A percentile compares a stretch with the other conserved stretches of the same genome.
phyloP scores from a whole-genome alignment of 306 rosid genomes.

The Cicer chorassanicum region DNA sequence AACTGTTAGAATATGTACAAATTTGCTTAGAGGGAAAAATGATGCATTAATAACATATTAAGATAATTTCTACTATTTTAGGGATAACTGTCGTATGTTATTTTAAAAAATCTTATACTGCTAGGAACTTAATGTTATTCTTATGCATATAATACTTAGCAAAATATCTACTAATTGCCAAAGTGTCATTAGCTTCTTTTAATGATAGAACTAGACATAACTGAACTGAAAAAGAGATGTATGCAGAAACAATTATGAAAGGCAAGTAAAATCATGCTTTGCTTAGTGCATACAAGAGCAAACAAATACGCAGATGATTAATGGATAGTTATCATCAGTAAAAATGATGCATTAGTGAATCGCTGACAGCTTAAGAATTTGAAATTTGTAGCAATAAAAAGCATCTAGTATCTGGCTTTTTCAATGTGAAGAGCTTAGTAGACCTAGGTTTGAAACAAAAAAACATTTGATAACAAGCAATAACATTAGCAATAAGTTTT shows the following conservation, averaged over 20 bases:
- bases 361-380: not conserved
- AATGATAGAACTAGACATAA: slow-evolving; percentile 31
- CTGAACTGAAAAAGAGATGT: slow-evolving; percentile 11
- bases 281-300: slow-evolving; percentile 15
- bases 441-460: slow-evolving; percentile 15
- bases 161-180: slow-evolving; percentile 2
- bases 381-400: slow-evolving; percentile 24
- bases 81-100: not conserved
- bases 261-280: slow-evolving; percentile 5
- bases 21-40: not conserved
- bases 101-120: not conserved
- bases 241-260: slow-evolving; percentile 21
- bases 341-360: not conserved
- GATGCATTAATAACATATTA: not conserved
- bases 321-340: slow-evolving; percentile 31
- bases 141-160: not conserved
- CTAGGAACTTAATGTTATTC: not conserved
- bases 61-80: not conserved
- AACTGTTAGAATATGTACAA: slow-evolving; percentile 6
- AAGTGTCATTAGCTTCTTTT: slow-evolving; percentile 26
- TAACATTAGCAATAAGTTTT: slow-evolving; percentile 10
- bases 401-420: slow-evolving; percentile 8
- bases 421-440: slow-evolving; percentile 18
- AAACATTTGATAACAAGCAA: not conserved
- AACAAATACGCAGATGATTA: slow-evolving; percentile 21